phyloP scores from a whole-genome alignment of 805 yeast species.

The Kazachstania kunashirensis region DNA sequence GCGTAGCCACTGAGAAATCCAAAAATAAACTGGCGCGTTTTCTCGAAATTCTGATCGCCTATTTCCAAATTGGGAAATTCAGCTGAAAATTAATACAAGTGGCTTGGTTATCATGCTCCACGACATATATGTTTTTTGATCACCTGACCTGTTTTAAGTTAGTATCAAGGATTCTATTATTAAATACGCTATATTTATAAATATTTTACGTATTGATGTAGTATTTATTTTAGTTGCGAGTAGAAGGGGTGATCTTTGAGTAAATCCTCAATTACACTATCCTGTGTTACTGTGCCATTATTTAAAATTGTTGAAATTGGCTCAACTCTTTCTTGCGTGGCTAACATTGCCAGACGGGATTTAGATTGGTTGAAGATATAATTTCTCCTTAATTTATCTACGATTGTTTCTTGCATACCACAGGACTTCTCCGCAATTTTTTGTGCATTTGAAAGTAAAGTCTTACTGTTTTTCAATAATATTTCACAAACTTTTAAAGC shows the following conservation, averaged over 20 bases:
- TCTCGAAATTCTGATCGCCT: not conserved
- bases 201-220: no score
- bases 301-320: not conserved
- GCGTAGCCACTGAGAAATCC: no score
- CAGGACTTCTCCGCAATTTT: conserved; percentile 22
- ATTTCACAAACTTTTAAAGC: conserved; percentile 8
- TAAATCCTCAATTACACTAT: conserved; percentile 8
- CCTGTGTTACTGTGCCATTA: not conserved
- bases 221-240: not conserved
- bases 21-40: no score
- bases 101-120: conserved; percentile 11
- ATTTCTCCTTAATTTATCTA: conserved; percentile 25
- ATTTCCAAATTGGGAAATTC: conserved; percentile 2
- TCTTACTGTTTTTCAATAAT: conserved; percentile 20
- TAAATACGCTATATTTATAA: no score
- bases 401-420: conserved; percentile 24
- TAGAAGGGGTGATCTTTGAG: conserved; percentile 19
- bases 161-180: no score
- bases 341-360: conserved; percentile 11
- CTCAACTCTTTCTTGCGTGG: not conserved
- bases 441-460: conserved; percentile 17
- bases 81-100: not conserved
- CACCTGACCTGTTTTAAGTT: no score
- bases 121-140: no score
- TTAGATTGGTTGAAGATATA: conserved; percentile 20